These are phyloP conservation scores for Tylopilus plumbeoviolaceoides DNA, from an alignment of 768 basidiomycete genomes.

Conservation along the genomic window DNA sequence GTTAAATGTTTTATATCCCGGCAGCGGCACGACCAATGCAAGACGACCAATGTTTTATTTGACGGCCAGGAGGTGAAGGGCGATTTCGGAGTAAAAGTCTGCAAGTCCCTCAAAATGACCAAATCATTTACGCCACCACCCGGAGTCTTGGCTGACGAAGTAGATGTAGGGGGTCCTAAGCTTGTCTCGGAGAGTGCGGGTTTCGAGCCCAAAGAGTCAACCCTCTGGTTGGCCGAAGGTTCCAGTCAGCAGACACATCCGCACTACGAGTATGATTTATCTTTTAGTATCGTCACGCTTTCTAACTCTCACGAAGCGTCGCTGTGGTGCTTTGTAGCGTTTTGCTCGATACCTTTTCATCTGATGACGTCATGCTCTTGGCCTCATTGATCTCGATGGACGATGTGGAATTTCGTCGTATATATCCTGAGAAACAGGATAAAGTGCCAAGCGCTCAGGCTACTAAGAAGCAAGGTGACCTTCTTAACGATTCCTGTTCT, in stretches of 20 bases:
- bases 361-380: conserved; percentile 11
- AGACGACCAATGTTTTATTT: conserved; percentile 6
- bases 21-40: not conserved
- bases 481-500: no score
- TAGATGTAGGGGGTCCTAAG: not conserved
- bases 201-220: not conserved
- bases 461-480: no score
- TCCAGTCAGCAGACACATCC: not conserved
- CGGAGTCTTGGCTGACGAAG: not conserved
- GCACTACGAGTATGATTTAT: conserved; percentile 5
- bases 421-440: not conserved
- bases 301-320: not conserved
- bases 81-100: not conserved
- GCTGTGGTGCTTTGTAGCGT: conserved; percentile 10
- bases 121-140: conserved; percentile 9
- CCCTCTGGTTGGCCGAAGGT: conserved; percentile 9
- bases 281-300: not conserved
- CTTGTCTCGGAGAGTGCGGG: conserved; percentile 1
- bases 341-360: conserved; percentile 12
- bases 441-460: no score
- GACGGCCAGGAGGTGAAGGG: not conserved
- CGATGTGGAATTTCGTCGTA: not conserved
- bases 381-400: conserved; percentile 5
- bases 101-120: conserved; percentile 4
- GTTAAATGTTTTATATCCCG: conserved; percentile 5